A percentile compares a stretch with the other conserved stretches of the same genome.
Evolutionary conservation across 2,329 filamentous ascomycete genomes (phyloP).

Genomic region (Colletotrichum horii): DNA sequence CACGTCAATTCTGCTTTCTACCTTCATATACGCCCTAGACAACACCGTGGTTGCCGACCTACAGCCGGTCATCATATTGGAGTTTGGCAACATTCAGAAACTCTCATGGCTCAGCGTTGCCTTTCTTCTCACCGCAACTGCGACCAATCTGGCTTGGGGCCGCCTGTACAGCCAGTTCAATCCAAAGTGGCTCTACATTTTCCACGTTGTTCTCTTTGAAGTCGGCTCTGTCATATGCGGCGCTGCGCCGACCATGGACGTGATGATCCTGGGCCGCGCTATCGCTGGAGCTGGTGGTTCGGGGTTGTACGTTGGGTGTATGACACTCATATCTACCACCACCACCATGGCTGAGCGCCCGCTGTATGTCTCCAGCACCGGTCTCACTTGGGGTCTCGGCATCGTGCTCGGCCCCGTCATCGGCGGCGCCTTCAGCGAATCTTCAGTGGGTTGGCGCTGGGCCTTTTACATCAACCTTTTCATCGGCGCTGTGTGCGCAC

Average conservation of each 20-base stretch:
- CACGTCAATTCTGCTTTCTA: slow-evolving; percentile 8
- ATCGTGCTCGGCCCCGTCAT: slow-evolving; percentile 44
- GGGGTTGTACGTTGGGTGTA: not conserved
- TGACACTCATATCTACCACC: not conserved
- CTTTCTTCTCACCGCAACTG: slow-evolving; percentile 26
- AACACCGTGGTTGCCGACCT: slow-evolving; percentile 45
- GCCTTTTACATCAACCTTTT: slow-evolving; percentile 59
- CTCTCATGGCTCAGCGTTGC: slow-evolving; percentile 40
- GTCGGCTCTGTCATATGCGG: slow-evolving; percentile 42
- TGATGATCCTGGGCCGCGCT: slow-evolving; percentile 48
- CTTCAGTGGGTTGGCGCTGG: slow-evolving; percentile 44
- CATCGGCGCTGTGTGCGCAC: slow-evolving; percentile 39
- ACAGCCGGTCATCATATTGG: not conserved
- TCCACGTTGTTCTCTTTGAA: slow-evolving; percentile 36
- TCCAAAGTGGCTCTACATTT: slow-evolving; percentile 34
- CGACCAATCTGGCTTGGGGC: slow-evolving; percentile 26
- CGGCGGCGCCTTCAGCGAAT: slow-evolving; percentile 46
- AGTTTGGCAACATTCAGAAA: slow-evolving; percentile 28
- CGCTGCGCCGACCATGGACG: slow-evolving; percentile 42
- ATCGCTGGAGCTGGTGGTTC: slow-evolving; percentile 43
- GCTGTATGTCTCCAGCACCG: slow-evolving; percentile 21
- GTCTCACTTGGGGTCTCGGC: slow-evolving; percentile 46
- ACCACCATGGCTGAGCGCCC: slow-evolving; percentile 3
- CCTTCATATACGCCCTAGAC: slow-evolving; percentile 41
- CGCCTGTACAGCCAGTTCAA: slow-evolving; percentile 35